phyloP scores from a whole-genome alignment of 495 filamentous ascomycete species.

The Bathelium albidoporum region DNA sequence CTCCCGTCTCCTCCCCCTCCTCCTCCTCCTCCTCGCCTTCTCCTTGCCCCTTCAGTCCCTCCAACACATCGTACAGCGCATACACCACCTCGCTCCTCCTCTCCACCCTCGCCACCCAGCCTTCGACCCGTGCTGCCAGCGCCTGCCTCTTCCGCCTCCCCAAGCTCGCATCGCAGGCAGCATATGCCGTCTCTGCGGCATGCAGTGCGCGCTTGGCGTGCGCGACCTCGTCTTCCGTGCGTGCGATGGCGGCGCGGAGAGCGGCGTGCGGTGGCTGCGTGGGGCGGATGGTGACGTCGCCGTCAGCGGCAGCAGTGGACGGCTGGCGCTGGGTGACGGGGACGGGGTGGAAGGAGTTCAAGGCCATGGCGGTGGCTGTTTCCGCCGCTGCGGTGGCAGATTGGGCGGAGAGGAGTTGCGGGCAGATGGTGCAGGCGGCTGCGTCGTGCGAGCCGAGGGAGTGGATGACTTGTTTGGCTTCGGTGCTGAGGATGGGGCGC shows the following conservation, averaged over 20 bases:
- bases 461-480: slow-evolving; percentile 24
- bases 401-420: slow-evolving; percentile 39
- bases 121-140: slow-evolving; percentile 53
- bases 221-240: slow-evolving; percentile 68
- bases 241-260: slow-evolving; percentile 69
- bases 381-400: slow-evolving; percentile 29
- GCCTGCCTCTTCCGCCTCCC: slow-evolving; percentile 58
- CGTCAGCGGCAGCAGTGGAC: slow-evolving; percentile 40
- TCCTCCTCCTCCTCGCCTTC: slow-evolving; percentile 19
- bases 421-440: slow-evolving; percentile 65
- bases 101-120: slow-evolving; percentile 55
- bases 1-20: slow-evolving; percentile 18
- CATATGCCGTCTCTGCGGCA: slow-evolving; percentile 49
- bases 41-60: slow-evolving; percentile 56
- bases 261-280: slow-evolving; percentile 63
- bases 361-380: slow-evolving; percentile 35
- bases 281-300: slow-evolving; percentile 68
- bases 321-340: slow-evolving; percentile 61
- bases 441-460: slow-evolving; percentile 45
- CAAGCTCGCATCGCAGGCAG: slow-evolving; percentile 56
- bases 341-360: slow-evolving; percentile 57
- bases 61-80: slow-evolving; percentile 77
- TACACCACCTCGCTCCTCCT: slow-evolving; percentile 83
- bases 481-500: slow-evolving; percentile 19
- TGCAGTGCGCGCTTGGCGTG: slow-evolving; percentile 64